Base-by-base conservation (phyloP, 1,284 basidiomycete genomes). In the Papiliotrema nemorosa region DNA sequence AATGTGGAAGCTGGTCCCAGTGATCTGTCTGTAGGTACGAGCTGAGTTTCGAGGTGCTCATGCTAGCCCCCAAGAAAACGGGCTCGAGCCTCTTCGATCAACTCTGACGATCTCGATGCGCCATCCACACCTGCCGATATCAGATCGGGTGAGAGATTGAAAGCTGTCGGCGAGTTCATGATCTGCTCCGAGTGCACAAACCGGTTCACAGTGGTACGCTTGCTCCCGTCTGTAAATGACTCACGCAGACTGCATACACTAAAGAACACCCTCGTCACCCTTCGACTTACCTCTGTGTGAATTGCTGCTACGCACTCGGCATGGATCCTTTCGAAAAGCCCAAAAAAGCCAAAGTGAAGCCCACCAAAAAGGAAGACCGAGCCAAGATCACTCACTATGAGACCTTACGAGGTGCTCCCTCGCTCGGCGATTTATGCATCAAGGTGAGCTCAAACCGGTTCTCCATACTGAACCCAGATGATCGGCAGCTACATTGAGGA, bases 401-500 rank as follows among this genome's bases (percentile, higher is more conserved):
- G 63, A 82, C 87, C 58, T 80, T 76, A 43, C 81, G 82, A 36
- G 71, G 74, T 2, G 81, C 88, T 26, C 84, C 84, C 0, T 80
- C 80, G 5, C 78, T 94, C 18, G 86, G 85, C 12, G 81, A 84
- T 3, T 62, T 90, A 18, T 94, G 90, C 63, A 89, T 94, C 41
- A 77, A 86, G 73, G 88, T 87, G 50, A 52, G 72, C n/a, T n/a
- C 60, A 20, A 41, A 20, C 13, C 25, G 37, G 27, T 12, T 21
- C 5, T 2, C 20, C 20, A 6, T 9, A 37, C 53, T 55, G 36
- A 53, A 37, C 13, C 27, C 54, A 93, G 86, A 76, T 97, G 26
- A 84, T 97, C 52, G 86, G 87, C 25, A 80, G 83, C 43, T 83
- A 90, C 66, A 96, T 97, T 50, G 83, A 93, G 53, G 86, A 93